Evolutionary conservation across 1,284 basidiomycete genomes (phyloP), one percentile per base, ranked within the genome.

Genomic region (Papiliotrema terrestris): DNA sequence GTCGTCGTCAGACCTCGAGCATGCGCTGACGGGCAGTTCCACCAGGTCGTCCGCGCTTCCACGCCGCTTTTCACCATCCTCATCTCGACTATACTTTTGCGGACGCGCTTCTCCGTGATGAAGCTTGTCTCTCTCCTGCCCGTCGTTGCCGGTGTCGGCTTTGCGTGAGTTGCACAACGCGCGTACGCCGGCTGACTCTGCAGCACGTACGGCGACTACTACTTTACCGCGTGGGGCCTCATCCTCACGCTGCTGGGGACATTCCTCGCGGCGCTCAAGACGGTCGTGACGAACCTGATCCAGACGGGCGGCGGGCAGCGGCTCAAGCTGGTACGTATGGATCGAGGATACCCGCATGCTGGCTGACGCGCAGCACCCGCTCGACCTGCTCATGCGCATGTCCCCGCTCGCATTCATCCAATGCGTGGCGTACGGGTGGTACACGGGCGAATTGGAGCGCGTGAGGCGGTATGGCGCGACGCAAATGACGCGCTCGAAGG

Each of bases 41-140:
- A 97, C 73, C 93, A 96, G 80, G 91, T 96, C 51, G 86, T 96
- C 35, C 86, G 93, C n/a, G 89, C 92, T 1, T 84, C 88, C 6
- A 89, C 92, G 0, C 93, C 93, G 0, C 81, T 96, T 51, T 96
- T 96, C 78, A 92, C 89, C 2, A 86, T 94, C 60, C 53, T 86
- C 45, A 83, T 95, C 58, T 86, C 91, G 0, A 80, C 82, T 49
- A 51, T 78, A 46, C 59, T 81, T 45, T 70, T 79, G 38, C 63
- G 72, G n/a, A 73, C 78, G 25, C 72, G 70, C 57, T 77, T 74
- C 52, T 74, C 68, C 52, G 29, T 57, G 14, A 75, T 78, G 45
- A 91, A 87, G 77, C 74, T 88, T 23, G 72, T 88, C 29, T 84
- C 91, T 3, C 82, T 98, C 45, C 69, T 91, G 20, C 92, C 94